Conservation (phyloP, 2,329 filamentous ascomycete species). For the Ophiostoma tasmaniense region DNA sequence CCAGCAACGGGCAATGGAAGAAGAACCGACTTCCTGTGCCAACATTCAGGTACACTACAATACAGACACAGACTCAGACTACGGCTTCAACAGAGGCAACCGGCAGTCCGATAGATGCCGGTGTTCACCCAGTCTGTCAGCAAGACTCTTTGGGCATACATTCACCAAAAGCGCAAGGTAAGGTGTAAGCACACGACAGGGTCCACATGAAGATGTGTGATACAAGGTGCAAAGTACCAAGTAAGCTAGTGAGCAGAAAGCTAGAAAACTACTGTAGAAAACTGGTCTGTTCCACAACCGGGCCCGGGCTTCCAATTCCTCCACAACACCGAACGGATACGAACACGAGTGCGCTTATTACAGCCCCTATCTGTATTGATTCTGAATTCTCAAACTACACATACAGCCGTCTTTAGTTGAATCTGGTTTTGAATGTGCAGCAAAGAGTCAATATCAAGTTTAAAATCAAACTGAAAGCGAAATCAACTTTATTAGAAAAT, state of each 20-base stretch:
- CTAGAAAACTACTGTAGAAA: neutral
- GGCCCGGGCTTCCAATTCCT: neutral
- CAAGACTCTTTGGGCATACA: neutral
- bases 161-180: neutral
- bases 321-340: slow-evolving; percentile 14
- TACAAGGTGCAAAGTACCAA: neutral
- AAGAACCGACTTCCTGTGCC: too few species aligned
- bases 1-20: neutral
- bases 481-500: neutral
- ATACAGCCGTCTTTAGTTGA: too few species aligned
- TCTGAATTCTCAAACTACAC: too few species aligned
- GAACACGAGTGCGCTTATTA: slow-evolving; percentile 14
- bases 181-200: neutral
- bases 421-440: neutral
- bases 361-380: neutral
- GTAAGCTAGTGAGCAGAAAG: neutral
- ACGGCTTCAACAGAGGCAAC: neutral
- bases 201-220: neutral
- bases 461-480: neutral
- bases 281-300: neutral
- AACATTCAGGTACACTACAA: too few species aligned
- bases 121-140: neutral
- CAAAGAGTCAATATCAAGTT: neutral
- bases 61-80: neutral
- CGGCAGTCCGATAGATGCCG: neutral